Base-by-base conservation (phyloP, 2,329 filamentous ascomycete species). In the Ciborinia camelliae region DNA sequence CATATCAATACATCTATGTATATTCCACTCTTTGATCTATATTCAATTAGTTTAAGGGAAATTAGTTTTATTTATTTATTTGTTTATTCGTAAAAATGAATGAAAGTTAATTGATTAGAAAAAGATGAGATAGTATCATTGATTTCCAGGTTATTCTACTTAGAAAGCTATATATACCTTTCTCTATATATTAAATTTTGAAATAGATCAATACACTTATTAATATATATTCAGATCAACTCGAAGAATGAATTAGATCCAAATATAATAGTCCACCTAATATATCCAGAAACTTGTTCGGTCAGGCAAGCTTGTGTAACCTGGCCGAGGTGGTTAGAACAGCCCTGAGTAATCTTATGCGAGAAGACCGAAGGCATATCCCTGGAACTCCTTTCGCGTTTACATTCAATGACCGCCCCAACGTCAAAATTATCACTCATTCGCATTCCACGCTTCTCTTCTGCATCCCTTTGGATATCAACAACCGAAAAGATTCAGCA, bases 381-480 rank as follows among this genome's bases (percentile, higher is more conserved):
- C 55, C 55, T 59, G 55, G 47, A 28, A 47, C 55, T 58, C 41
- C 28, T 58, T 32, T 35, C 55, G 55, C 55, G 41, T 59, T 35
- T 23, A 52, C 28, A 52, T 20, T 35, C 54, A 35, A 28, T 58
- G 41, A 47, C 41, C 41, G 55, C 55, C 55, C 14, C 41, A 47
- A 59, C 55, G 41, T 59, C 41, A 45, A 47, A 59, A 47, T 26
- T 58, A 18, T 20, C 55, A 41, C 28, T 15, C 30, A 9, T 47
- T 47, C n/a, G 7, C 26, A 47, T 18, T 45, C 28, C 35, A 26
- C 28, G 12, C 41, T 47, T 59, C 41, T 58, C 15, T 8, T 26
- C 30, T n/a, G 26, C n/a, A 26, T 35, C 32, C 30, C 28, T 35
- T 23, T 45, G 55, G 8, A 26, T 47, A 20, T 12, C 28, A 43